Evolutionary conservation across 192 early-diverging fungal species (phyloP), one percentile per base, ranked within the genome.

Genomic region (Dimargaris xerosporica): DNA sequence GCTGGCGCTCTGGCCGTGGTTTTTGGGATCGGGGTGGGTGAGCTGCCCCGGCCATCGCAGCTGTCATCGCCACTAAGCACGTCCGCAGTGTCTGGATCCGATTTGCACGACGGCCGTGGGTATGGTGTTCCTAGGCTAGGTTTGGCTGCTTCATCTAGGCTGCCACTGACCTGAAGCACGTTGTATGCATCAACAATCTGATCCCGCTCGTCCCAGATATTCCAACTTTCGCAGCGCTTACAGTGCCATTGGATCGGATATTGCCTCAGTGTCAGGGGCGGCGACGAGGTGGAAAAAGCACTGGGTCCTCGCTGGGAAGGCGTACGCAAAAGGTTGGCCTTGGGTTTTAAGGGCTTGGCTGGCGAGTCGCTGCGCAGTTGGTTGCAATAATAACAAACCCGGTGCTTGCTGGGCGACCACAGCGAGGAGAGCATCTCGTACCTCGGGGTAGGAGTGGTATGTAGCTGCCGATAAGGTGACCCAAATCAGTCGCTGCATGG

Each of bases 221-320:
- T 74, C 58, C 69, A 67, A 54, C 67, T 74, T 7, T 67, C 64
- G 63, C 73, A 74, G 25, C 41, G 54, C 25, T 21, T n/a, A 56
- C 73, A 74, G 46, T 66, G 63, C 73, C 73, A 74, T 55, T 71
- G 65, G 63, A 44, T 51, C 52, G 21, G 62, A 10, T 25, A 39
- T 17, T 19, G 59, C 43, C 52, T 30, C 51, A 50, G 42, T 25
- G 64, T 29, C 58, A 28, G 2, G 70, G 65, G 15, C n/a, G 48
- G 72, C 70, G 23, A 39, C 64, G 17, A 68, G 58, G 52, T 74
- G 65, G 65, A 67, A 74, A 65, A 71, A 74, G 69, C 69, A 74
- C 54, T 69, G 71, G 21, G 69, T 68, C 47, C 65, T 67, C 23
- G 67, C 61, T 46, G 69, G 48, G n/a, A 45, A 54, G 47, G 65